Evolutionary conservation across 192 early-diverging fungal genomes (phyloP).

Genomic region (Lobosporangium transversale): DNA sequence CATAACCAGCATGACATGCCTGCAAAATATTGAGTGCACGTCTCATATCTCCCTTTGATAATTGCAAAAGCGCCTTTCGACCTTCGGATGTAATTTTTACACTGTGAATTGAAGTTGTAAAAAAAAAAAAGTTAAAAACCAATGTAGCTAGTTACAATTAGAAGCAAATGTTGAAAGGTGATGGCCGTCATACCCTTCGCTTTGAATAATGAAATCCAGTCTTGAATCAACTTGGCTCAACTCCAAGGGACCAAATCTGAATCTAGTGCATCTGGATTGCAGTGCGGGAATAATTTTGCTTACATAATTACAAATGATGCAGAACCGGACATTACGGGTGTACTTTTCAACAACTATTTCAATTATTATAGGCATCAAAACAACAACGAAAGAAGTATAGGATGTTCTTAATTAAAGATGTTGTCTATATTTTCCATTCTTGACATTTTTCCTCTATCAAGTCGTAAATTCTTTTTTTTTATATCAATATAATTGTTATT

Average conservation of each 20-base stretch:
- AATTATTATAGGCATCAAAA: too few relatives aligned
- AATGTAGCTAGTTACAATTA: neutral
- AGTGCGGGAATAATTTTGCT: slow-evolving; percentile 97
- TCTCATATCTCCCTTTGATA: slow-evolving; percentile 98
- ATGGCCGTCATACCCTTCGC: slow-evolving; percentile 62
- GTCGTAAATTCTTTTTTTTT: neutral
- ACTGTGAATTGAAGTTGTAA: slow-evolving; percentile 22
- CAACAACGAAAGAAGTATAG: too few relatives aligned
- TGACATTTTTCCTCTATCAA: too few relatives aligned
- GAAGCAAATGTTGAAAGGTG: neutral
- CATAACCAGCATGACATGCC: slow-evolving; percentile 89
- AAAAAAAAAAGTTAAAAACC: neutral
- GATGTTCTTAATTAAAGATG: neutral
- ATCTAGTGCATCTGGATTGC: slow-evolving; percentile 98
- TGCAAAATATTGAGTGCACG: slow-evolving; percentile 95
- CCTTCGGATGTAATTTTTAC: slow-evolving; percentile 86
- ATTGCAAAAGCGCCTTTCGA: slow-evolving; percentile 78
- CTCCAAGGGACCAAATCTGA: slow-evolving; percentile 92
- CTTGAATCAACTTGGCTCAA: slow-evolving; percentile 81
- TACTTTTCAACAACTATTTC: slow-evolving; percentile 95
- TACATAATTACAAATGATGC: slow-evolving; percentile 99
- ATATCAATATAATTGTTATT: neutral
- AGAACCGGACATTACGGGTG: slow-evolving; percentile 97
- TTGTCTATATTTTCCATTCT: too few relatives aligned
- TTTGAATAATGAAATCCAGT: slow-evolving; percentile 74